These are phyloP conservation scores for Claviceps sp. DNA, from an alignment of 2,329 filamentous ascomycete genomes.

Conservation along the genomic window DNA sequence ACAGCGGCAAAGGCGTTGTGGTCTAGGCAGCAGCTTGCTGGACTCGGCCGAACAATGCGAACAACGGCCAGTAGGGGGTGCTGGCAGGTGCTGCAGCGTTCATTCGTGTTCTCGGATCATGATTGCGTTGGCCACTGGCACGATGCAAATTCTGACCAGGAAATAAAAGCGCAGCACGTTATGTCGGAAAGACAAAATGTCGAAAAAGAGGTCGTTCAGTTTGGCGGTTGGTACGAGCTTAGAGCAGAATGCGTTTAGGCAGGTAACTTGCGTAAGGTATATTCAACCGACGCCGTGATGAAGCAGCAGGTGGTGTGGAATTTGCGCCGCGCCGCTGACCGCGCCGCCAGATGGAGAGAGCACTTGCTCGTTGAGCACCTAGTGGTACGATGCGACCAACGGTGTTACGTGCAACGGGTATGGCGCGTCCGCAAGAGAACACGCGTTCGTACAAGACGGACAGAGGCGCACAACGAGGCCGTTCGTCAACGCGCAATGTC, in stretches of 20 bases:
- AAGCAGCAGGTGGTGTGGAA: slow-evolving; percentile 1
- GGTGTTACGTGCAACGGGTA: background rate
- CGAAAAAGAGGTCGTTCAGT: background rate
- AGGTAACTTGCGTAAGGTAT: slow-evolving; percentile 6
- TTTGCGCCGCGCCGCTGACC: background rate
- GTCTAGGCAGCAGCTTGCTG: background rate
- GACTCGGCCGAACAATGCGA: background rate
- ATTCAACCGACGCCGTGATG: background rate
- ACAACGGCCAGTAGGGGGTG: background rate
- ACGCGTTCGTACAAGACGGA: background rate
- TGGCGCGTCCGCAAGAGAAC: background rate
- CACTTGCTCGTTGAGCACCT: slow-evolving; percentile 2
- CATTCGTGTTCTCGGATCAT: slow-evolving; percentile 1
- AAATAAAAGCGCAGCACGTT: slow-evolving; percentile 4
- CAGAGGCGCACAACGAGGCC: background rate
- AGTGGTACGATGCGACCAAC: background rate
- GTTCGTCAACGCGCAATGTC: background rate
- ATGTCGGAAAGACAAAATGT: background rate
- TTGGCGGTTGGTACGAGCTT: slow-evolving; percentile 1
- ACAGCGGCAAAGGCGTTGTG: too few species aligned
- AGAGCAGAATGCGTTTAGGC: slow-evolving; percentile 10
- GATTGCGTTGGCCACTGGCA: slow-evolving; percentile 3
- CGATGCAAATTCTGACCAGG: slow-evolving; percentile 5
- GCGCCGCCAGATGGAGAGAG: background rate
- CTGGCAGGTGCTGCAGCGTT: background rate